Evolutionary conservation across 2,329 filamentous ascomycete genomes (phyloP), one percentile per base, ranked within the genome.

Genomic region (Hymenoscyphus salicellus): DNA sequence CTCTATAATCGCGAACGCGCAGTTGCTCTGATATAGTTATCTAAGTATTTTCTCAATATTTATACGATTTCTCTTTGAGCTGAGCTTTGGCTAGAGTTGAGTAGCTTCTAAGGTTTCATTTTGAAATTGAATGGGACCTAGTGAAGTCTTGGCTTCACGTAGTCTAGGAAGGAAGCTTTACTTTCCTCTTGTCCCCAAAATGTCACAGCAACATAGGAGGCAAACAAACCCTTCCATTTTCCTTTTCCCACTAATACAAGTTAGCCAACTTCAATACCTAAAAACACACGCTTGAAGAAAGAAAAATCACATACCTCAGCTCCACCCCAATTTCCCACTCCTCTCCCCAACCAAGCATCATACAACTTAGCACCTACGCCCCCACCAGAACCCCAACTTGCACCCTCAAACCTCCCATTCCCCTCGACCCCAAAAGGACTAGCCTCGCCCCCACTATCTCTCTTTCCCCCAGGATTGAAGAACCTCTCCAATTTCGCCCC

Each of bases 401-500:
- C 20, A 23, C 46, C 46, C 23, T 26, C 20, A 23, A 52, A 52
- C 23, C 46, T 52, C n/a, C 8, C 20, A 14, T 23, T 23, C 23
- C 10, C 23, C 11, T 23, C 20, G 10, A 14, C 10, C 46, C 20
- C 46, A 28, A 52, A 52, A 52, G 20, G 20, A 10, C 46, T 52
- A 3, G 20, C 46, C 20, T 23, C 11, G 2, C 46, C 46, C 8
- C 46, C 46, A 14, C 46, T 52, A 23, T 52, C 46, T 26, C 23
- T 52, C 14, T 11, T 52, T 8, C 14, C 10, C 23, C 46, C 20
- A 1, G 46, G 46, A 14, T 52, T 52, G 10, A 52, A 52, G 81
- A 82, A 87, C 66, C 79, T 81, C 33, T 81, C 80, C 32, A 88
- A 75, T 65, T 82, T 82, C 33, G 79, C 76, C 1, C 82, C 80